Base-by-base conservation (phyloP, 2,329 filamentous ascomycete species). In the Juglanconis oblonga region DNA sequence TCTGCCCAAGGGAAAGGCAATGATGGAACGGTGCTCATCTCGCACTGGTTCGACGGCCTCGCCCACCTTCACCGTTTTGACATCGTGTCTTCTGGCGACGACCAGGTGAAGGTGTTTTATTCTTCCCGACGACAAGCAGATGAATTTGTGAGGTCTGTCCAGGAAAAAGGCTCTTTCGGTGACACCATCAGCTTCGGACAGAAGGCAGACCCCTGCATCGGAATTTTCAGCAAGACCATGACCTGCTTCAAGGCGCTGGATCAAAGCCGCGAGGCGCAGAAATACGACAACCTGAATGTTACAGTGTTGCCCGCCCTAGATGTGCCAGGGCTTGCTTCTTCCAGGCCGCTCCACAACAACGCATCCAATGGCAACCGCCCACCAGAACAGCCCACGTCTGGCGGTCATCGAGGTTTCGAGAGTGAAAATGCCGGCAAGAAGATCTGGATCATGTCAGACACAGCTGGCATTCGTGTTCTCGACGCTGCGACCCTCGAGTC, bases 31-130 rank as follows among this genome's bases (percentile, higher is more conserved):
- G 87, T 87, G 67, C 77, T 79, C 36, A 78, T 87, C 11, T 83
- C 80, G 1, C 90, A 95, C 71, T 95, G 91, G 91, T 95, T 95
- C 66, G 91, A 95, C 69, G 89, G 89, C 5, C 86, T 92, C 61
- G 82, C 85, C 3, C 84, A 90, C 58, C 79, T 85, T 1, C 89
- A 94, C 73, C 85, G 84, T 33, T 94, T 94, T 69, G 81, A 91
- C 59, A 88, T 94, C 36, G 70, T 80, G 0, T 64, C 40, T 3
- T 9, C 14, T 1, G 29, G 52, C 17, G 67, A 73, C 3, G 65
- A 69, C 0, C 59, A 73, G 17, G 69, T 68, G 14, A 58, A 63
- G 35, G 87, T 93, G 3, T 76, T 81, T 31, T 94, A 94, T 71
- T 88, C 87, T 6, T 95, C 90, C 1, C 81, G 88, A 10, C 81